Conservation (phyloP, 129 eudicot genomes). For the Artemisia annua region DNA sequence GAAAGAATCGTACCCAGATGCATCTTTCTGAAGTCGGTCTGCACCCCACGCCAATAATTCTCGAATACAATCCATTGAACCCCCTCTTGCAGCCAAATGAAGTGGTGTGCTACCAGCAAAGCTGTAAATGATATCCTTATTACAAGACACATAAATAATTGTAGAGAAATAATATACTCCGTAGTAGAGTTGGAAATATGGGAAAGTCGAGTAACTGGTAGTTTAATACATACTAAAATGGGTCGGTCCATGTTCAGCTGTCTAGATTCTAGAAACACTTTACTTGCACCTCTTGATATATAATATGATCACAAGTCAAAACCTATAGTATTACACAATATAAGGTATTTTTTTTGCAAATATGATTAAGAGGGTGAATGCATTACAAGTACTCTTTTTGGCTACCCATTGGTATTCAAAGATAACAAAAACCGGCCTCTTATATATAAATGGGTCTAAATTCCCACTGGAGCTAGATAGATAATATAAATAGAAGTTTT, state of each 20-base stretch:
- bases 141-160: neutral
- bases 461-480: neutral
- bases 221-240: neutral
- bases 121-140: slow-evolving; percentile 38
- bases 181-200: slow-evolving; percentile 4
- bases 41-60: slow-evolving; percentile 98
- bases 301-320: neutral
- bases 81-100: slow-evolving; percentile 98
- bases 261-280: neutral
- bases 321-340: neutral
- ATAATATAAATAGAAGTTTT: neutral
- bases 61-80: slow-evolving; percentile 95
- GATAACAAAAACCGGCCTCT: neutral
- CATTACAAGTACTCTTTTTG: neutral
- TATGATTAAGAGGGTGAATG: neutral
- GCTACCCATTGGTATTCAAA: neutral
- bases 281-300: neutral
- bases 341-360: neutral
- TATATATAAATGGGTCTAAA: neutral
- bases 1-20: slow-evolving; percentile 32
- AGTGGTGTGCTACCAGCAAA: slow-evolving; percentile 93
- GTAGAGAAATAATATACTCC: neutral
- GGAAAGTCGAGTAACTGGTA: neutral
- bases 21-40: slow-evolving; percentile 66
- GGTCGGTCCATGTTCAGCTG: neutral